Percentiles rank a stretch among this genome's conserved stretches.
Conservation (phyloP, 805 yeast genomes). For the Wickerhamomyces bovis region DNA sequence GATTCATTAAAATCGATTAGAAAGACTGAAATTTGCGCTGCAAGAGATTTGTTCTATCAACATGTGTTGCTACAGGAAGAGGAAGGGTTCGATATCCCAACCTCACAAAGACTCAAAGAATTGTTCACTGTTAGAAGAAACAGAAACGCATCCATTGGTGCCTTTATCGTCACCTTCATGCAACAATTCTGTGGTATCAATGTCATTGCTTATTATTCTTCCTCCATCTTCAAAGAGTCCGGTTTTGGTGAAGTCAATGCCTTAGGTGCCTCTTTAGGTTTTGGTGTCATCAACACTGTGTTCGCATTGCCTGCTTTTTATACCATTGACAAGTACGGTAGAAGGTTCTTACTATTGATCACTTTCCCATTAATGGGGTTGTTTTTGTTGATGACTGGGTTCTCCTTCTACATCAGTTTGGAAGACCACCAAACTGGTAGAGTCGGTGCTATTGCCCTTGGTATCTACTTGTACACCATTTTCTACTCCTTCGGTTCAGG, state of each 20-base stretch:
- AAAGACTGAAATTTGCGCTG: conserved; percentile 50
- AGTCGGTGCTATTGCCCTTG: conserved; percentile 62
- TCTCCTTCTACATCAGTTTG: conserved; percentile 63
- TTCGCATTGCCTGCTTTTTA: conserved; percentile 81
- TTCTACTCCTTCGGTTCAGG: conserved; percentile 85
- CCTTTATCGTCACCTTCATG: conserved; percentile 81
- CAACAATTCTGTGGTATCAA: conserved; percentile 91
- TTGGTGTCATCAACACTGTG: conserved; percentile 72
- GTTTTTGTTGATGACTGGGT: conserved; percentile 56
- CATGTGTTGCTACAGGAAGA: conserved; percentile 61
- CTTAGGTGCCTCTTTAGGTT: conserved; percentile 78
- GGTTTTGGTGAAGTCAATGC: conserved; percentile 59
- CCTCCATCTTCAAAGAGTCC: conserved; percentile 65
- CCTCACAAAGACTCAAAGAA: conserved; percentile 42
- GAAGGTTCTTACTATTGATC: conserved; percentile 51
- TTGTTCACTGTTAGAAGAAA: conserved; percentile 71
- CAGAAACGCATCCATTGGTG: conserved; percentile 75
- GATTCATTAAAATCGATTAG: conserved; percentile 45
- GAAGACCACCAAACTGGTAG: conserved; percentile 39
- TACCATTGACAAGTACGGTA: conserved; percentile 73
- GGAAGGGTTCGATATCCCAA: conserved; percentile 42
- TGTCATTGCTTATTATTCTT: conserved; percentile 81
- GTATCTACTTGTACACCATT: conserved; percentile 66
- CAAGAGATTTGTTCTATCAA: conserved; percentile 66
- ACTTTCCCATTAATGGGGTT: conserved; percentile 63